phyloP scores from a whole-genome alignment of 139 green algal species.

The Picochlorum sp. region DNA sequence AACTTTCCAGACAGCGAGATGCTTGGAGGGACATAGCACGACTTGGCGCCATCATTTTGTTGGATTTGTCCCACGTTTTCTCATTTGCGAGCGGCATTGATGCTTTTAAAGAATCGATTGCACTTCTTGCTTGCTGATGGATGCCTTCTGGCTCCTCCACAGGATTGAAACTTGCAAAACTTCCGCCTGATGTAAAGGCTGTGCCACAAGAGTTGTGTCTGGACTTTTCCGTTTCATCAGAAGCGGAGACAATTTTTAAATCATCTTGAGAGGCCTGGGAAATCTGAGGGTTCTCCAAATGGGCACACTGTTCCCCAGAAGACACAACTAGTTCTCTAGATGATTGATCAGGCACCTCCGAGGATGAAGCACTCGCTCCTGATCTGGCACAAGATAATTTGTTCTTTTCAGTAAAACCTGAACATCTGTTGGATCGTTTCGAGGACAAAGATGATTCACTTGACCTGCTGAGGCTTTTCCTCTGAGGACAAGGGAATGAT shows the following conservation, averaged over 20 bases:
- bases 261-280: not conserved
- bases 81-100: not conserved
- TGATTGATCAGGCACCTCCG: too few species aligned
- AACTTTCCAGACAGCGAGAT: not conserved
- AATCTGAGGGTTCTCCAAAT: not conserved
- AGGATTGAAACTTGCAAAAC: not conserved
- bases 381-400: too few species aligned
- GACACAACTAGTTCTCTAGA: too few species aligned
- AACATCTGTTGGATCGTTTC: too few species aligned
- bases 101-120: slow-evolving; percentile 3
- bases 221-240: not conserved
- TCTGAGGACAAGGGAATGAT: too few species aligned
- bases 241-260: not conserved
- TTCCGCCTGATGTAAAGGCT: not conserved
- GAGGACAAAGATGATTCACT: too few species aligned
- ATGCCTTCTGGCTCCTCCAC: not conserved
- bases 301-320: not conserved
- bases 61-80: too few species aligned
- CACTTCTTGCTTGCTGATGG: not conserved
- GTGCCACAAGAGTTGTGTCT: not conserved
- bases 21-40: not conserved
- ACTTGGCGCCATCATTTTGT: too few species aligned
- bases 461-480: too few species aligned
- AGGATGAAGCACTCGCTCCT: too few species aligned
- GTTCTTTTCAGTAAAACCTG: too few species aligned